A percentile compares a stretch with the other conserved stretches of the same genome.
phyloP scores from a whole-genome alignment of 306 rosid genomes.

The Fagus crenata region DNA sequence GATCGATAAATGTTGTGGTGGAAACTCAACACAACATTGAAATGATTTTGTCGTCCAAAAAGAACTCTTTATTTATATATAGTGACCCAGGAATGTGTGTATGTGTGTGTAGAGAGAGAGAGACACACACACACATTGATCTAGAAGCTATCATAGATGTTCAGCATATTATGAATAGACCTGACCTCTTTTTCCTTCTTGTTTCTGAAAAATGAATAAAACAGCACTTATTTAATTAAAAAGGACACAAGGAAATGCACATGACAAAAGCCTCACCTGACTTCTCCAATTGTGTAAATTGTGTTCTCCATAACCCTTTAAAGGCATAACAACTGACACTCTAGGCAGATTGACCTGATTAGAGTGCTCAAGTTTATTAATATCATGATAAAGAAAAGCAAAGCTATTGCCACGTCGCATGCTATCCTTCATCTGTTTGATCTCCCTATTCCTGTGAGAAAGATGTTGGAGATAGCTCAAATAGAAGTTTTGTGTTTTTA shows the following conservation, averaged over 20 bases:
- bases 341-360: constrained; percentile 76
- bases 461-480: constrained; percentile 1
- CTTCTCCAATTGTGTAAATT: constrained; percentile 93
- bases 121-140: neutral
- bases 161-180: too few relatives aligned
- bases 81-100: neutral
- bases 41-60: neutral
- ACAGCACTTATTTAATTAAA: neutral
- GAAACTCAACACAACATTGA: neutral
- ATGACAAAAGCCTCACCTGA: constrained; percentile 63
- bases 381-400: constrained; percentile 76
- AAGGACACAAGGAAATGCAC: constrained; percentile 9
- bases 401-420: constrained; percentile 61
- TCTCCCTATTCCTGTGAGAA: constrained; percentile 74
- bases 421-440: constrained; percentile 57
- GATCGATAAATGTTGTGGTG: too few relatives aligned
- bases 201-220: neutral
- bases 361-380: constrained; percentile 81
- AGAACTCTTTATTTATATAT: neutral
- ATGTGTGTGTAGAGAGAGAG: neutral
- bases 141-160: too few relatives aligned
- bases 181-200: neutral
- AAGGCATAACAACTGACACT: constrained; percentile 85
- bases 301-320: constrained; percentile 98
- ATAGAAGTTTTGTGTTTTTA: neutral